Base-by-base conservation (phyloP, 306 rosid genomes). In the Sindora glabra region DNA sequence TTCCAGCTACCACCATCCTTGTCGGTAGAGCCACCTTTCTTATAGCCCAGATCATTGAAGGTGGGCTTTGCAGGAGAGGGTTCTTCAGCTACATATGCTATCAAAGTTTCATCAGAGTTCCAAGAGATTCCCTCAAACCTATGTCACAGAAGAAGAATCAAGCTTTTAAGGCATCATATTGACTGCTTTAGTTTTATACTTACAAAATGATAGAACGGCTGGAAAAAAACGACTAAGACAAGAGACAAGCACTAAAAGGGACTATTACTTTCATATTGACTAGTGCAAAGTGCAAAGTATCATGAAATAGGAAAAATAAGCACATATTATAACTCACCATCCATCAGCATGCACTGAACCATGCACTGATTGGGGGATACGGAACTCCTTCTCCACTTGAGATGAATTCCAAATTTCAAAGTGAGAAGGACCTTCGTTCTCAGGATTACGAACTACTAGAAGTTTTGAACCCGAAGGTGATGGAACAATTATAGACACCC, bases 121-220 rank as follows among this genome's bases (percentile, higher is more conserved):
- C 98, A 88, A 64, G 98, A 86, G 64, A 92, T 80, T 34, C 96
- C 96, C 82, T 88, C 85, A 82, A 92, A 88, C 98, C 98, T 91
- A 70, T 41, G 64, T 36, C 61, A 78, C 26, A 30, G 30, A 53
- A 77, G 29, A 77, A 2, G 27, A 44, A 32, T 29, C 6, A 2
- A 2, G 30, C 4, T 3, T 26, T 26, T 6, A 26, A 26, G 4
- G 30, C 6, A 2, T 6, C 30, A 13, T 46, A 66, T 29, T 47
- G 42, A 17, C 38, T 22, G 23, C 25, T 9, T 29, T 68, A 41
- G 2, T 18, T 23, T 4, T 21, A 65, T 24, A 4, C 8, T 39
- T 14, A 57, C 12, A 13, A 61, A 56, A 47, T 34, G 27, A 53
- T 14, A 18, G 17, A 48, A 17, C 24, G 30, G n/a, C n/a, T 37